Base-by-base conservation (phyloP, 257 asterid species). In the Capsicum pubescens region DNA sequence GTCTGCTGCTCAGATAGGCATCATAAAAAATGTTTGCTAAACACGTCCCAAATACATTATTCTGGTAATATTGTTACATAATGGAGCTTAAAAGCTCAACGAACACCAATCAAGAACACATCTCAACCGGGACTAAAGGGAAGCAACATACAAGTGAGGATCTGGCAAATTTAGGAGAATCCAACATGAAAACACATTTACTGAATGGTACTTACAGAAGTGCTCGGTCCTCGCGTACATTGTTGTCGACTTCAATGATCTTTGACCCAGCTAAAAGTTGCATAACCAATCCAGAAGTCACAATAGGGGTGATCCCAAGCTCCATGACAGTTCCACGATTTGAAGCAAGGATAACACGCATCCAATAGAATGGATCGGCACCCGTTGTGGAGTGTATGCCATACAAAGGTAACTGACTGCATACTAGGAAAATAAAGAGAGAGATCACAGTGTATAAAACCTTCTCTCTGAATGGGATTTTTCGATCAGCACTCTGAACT, bases 321-420 rank as follows among this genome's bases (percentile, higher is more conserved):
- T 94, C 98, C 98, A 94, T 94, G 36, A 94, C 98, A 55, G 98
- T 92, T 15, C 98, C 98, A 80, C 98, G 91, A 87, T 91, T 94
- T 36, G 98, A 94, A 85, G 98, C 98, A 56, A 94, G 98, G 89
- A 94, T 94, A 63, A 90, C 98, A 83, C 98, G 98, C 98, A 94
- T 94, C 98, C 98, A 94, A 79, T 94, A 94, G 86, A 94, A 94
- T 14, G 98, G 98, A 87, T 94, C 98, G 11, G 97, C 98, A 14
- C 98, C 98, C 0, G 98, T 94, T 71, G 98, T 94, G 16, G 98
- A 94, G 92, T 94, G 98, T 85, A 94, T 94, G 66, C 98, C 98
- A 90, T 94, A 94, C 82, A 94, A 42, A 4, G 98, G 98, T 52
- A 94, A 92, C 92, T 94, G 98, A 88, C 97, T 92, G 86, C 98